Base-by-base conservation (phyloP, 2,329 filamentous ascomycete species). In the Phialocephala subalpina region DNA sequence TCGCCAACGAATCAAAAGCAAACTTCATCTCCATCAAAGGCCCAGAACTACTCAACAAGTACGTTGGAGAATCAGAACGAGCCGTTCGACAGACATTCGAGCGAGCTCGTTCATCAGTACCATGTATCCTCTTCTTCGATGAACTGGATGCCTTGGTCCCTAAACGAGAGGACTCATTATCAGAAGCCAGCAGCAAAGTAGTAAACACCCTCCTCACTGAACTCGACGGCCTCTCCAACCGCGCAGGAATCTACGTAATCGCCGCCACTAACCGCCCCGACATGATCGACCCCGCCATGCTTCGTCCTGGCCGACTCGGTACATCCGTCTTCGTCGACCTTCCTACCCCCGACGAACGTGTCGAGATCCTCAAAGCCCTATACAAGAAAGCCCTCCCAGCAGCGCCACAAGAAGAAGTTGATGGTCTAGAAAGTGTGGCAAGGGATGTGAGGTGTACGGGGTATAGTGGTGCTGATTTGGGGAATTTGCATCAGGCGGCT, bases 11-110 rank as follows among this genome's bases (percentile, higher is more conserved):
- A 77, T 94, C 92, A 8, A 93, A 95, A 77, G 96, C 96, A 57
- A 98, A 97, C 79, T 99, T 99, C 82, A 99, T 99, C 79, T 94
- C 93, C 60, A 93, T 99, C 80, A 97, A 97, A 79, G 96, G 96
- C 0, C 96, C 96, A 0, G 96, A 99, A 77, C 84, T 99, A 11
- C 86, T 99, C 55, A 98, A 98, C 83, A 99, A 98, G 80, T 99
- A 95, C 77, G 94, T 99, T 11, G 96, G 96, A 71, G 96, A 99
- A 79, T 97, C 93, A 7, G 96, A 99, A 80, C 91, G 95, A 12
- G 93, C 94, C 0, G 92, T 99, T 1, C 90, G 96, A 25, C 93
- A 97, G 77, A 91, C 98, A 0, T 99, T 99, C 79, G 88, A 90
- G 69, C 90, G 95, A 18, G 96, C 96, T 0, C 88, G 94, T 60